A percentile compares a stretch with the other conserved stretches of the same genome.
These are phyloP conservation scores for Gastrolobium villosum DNA, from an alignment of 306 rosid species.

Conservation along the genomic window DNA sequence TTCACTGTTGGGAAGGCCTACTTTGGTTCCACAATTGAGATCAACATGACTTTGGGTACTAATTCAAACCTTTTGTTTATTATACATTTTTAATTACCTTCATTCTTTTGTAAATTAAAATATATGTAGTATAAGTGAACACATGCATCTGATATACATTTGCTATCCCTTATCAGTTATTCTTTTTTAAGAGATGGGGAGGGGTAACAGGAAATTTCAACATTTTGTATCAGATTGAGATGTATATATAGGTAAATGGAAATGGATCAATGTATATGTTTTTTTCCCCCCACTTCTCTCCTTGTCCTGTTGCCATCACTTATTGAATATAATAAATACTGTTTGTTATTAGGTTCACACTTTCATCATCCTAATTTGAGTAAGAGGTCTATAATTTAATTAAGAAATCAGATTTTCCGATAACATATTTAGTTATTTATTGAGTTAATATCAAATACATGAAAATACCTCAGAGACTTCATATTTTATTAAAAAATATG, in stretches of 20 bases:
- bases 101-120: slow-evolving; percentile 40
- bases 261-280: slow-evolving; percentile 43
- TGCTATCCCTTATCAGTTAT: slow-evolving; percentile 30
- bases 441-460: neutral
- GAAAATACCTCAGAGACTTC: neutral
- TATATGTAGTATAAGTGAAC: slow-evolving; percentile 15
- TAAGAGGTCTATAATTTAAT: too few species aligned
- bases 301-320: neutral
- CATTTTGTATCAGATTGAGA: slow-evolving; percentile 42
- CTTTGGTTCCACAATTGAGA: slow-evolving; percentile 12
- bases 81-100: slow-evolving; percentile 27
- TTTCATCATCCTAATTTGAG: too few species aligned
- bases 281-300: slow-evolving; percentile 22
- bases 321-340: neutral
- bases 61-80: slow-evolving; percentile 13
- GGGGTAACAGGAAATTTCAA: neutral
- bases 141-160: slow-evolving; percentile 43
- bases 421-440: too few species aligned
- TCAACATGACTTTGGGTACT: slow-evolving; percentile 30
- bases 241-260: slow-evolving; percentile 46
- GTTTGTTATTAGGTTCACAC: neutral
- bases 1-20: slow-evolving; percentile 1
- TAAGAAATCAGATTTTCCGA: too few species aligned
- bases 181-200: slow-evolving; percentile 15
- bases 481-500: neutral